Conservation (phyloP, 2,329 filamentous ascomycete species). For the Amphichorda felina region DNA sequence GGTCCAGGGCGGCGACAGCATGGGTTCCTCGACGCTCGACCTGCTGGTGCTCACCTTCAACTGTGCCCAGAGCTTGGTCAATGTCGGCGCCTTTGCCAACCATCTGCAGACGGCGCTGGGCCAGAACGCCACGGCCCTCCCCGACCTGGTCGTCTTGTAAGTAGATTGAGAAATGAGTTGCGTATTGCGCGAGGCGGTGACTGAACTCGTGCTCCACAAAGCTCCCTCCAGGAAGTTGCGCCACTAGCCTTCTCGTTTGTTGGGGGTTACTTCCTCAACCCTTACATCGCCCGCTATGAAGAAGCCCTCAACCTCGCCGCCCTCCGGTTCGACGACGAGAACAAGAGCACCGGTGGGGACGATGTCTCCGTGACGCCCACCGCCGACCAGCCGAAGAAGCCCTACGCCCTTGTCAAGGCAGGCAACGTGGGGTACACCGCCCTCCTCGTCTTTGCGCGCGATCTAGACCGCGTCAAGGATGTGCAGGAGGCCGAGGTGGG, state of each 20-base stretch:
- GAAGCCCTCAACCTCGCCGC: conserved; percentile 62
- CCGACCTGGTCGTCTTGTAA: conserved; percentile 46
- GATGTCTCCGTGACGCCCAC: conserved; percentile 5
- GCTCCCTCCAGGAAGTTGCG: conserved; percentile 81
- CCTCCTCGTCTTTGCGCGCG: conserved; percentile 71
- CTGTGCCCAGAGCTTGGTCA: conserved; percentile 61
- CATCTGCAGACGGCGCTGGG: conserved; percentile 52
- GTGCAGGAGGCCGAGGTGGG: conserved; percentile 75
- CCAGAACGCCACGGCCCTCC: conserved; percentile 32
- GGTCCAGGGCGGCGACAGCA: conserved; percentile 4
- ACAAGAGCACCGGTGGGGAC: conserved; percentile 4
- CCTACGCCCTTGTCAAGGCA: conserved; percentile 59
- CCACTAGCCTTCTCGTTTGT: conserved; percentile 78
- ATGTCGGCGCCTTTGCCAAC: conserved; percentile 56
- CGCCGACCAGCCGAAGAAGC: conserved; percentile 14
- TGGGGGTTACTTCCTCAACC: conserved; percentile 64
- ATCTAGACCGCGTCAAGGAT: conserved; percentile 45
- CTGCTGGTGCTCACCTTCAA: conserved; percentile 84
- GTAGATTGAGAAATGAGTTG: too few species aligned
- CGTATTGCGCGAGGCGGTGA: too few species aligned
- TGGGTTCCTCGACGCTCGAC: conserved; percentile 42
- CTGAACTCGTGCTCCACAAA: conserved; percentile 18
- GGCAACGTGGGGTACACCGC: conserved; percentile 82
- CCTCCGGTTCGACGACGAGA: conserved; percentile 18
- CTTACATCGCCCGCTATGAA: conserved; percentile 63